A percentile compares a stretch with the other conserved stretches of the same genome.
Evolutionary conservation across 2,329 filamentous ascomycete genomes (phyloP).

Genomic region (Epichloe sibirici): DNA sequence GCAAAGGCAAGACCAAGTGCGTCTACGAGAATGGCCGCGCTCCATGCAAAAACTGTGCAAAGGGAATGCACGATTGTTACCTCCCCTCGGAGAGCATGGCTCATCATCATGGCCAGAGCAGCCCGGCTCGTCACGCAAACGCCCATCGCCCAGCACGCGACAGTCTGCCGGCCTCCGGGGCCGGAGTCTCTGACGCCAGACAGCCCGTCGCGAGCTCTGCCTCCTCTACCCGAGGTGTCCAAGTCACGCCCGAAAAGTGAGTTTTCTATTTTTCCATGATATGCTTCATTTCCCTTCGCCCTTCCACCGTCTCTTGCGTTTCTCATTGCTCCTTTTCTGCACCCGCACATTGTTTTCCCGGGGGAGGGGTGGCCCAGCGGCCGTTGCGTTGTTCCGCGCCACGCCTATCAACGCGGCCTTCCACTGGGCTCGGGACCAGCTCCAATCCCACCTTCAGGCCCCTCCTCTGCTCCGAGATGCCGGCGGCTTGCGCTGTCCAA

Average conservation of each 20-base stretch:
- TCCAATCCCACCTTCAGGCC: neutral
- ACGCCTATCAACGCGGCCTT: neutral
- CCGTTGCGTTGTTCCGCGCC: slow-evolving; percentile 3
- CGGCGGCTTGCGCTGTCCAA: slow-evolving; percentile 1
- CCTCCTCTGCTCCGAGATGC: slow-evolving; percentile 6
- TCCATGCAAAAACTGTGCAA: slow-evolving; percentile 52
- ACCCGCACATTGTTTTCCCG: neutral
- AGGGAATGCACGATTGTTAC: slow-evolving; percentile 53
- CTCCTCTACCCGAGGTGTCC: slow-evolving; percentile 34
- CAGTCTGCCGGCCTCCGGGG: slow-evolving; percentile 39
- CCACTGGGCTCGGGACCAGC: slow-evolving; percentile 3
- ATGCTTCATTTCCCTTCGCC: neutral
- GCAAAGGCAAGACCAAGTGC: slow-evolving; percentile 53
- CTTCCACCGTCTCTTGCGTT: slow-evolving; percentile 4
- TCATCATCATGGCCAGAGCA: slow-evolving; percentile 47
- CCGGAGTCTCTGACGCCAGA: slow-evolving; percentile 32
- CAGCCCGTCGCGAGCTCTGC: slow-evolving; percentile 29
- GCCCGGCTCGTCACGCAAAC: slow-evolving; percentile 36
- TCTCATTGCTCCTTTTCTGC: neutral
- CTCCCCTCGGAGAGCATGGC: slow-evolving; percentile 47
- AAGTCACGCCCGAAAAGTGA: slow-evolving; percentile 42
- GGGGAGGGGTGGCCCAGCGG: slow-evolving; percentile 1
- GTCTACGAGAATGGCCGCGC: slow-evolving; percentile 50
- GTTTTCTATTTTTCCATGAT: slow-evolving; percentile 17
- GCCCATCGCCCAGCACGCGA: slow-evolving; percentile 41